Evolutionary conservation across 1,284 basidiomycete species (phyloP).

Genomic region (Termitomyces sp.): DNA sequence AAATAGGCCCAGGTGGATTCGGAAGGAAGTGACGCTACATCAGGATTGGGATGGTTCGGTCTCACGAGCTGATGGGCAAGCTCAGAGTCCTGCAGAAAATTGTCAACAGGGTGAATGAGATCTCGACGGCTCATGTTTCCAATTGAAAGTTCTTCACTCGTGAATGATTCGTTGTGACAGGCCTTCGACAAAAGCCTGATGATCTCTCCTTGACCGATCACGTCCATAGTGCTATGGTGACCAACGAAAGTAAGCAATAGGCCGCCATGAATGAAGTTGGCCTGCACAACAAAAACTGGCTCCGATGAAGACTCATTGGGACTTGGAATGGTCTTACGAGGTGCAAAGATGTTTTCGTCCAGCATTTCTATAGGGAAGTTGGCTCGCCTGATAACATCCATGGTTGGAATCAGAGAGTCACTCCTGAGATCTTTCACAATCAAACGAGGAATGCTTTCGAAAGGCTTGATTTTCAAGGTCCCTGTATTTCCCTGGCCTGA

Average conservation of each 20-base stretch:
- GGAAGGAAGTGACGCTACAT: background rate
- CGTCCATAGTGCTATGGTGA: constrained; percentile 25
- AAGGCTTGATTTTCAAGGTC: constrained; percentile 18
- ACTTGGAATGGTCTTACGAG: constrained; percentile 20
- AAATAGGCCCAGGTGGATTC: constrained; percentile 22
- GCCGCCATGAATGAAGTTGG: constrained; percentile 22
- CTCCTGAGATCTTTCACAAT: constrained; percentile 20
- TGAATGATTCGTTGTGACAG: constrained; percentile 20
- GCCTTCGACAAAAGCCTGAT: constrained; percentile 22
- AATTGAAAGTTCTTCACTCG: constrained; percentile 18
- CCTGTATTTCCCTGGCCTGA: constrained; percentile 11
- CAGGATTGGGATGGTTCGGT: background rate
- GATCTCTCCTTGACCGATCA: constrained; percentile 23
- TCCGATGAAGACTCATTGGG: constrained; percentile 10
- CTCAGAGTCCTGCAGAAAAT: background rate
- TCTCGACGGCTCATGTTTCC: constrained; percentile 17
- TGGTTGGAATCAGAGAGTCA: constrained; percentile 17
- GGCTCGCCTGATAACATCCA: constrained; percentile 20
- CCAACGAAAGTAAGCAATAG: constrained; percentile 23
- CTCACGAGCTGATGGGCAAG: background rate
- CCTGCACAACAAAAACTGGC: constrained; percentile 23
- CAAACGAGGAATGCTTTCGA: constrained; percentile 17
- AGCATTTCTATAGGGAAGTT: constrained; percentile 23
- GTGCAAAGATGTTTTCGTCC: constrained; percentile 22
- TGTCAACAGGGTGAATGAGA: constrained; percentile 20